Conservation (phyloP, 2,329 filamentous ascomycete genomes). For the Fulvia fulva region DNA sequence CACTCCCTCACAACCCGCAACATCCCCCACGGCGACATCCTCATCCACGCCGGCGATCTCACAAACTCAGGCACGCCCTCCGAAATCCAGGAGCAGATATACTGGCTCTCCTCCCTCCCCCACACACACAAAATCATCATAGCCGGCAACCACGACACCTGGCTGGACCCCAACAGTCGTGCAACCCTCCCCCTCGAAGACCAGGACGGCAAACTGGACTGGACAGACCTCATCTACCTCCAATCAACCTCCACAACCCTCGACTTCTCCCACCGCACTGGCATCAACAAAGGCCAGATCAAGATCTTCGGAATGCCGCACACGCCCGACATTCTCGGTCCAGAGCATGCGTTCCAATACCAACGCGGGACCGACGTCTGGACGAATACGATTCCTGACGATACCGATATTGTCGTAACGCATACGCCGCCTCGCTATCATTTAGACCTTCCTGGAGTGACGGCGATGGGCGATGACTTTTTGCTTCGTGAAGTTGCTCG, state of each 20-base stretch:
- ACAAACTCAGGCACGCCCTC: constrained; percentile 66
- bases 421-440: constrained; percentile 76
- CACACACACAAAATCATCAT: constrained; percentile 79
- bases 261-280: constrained; percentile 46
- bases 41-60: constrained; percentile 88
- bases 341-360: constrained; percentile 76
- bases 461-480: constrained; percentile 61
- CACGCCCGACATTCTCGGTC: constrained; percentile 65
- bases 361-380: constrained; percentile 62
- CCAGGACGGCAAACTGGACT: constrained; percentile 54
- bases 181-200: constrained; percentile 46
- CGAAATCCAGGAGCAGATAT: constrained; percentile 75
- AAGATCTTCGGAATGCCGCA: constrained; percentile 72
- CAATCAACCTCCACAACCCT: constrained; percentile 65
- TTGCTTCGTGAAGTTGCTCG: constrained; percentile 71
- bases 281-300: constrained; percentile 51
- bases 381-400: constrained; percentile 64
- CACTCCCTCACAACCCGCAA: constrained; percentile 56
- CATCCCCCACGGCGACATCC: constrained; percentile 73
- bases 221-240: constrained; percentile 69
- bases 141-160: constrained; percentile 84
- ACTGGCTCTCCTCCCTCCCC: constrained; percentile 73
- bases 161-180: constrained; percentile 67
- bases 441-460: constrained; percentile 53
- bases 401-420: constrained; percentile 75